Evolutionary conservation across 768 basidiomycete genomes (phyloP), one percentile per base, ranked within the genome.

Genomic region (Kondoa malvinella): DNA sequence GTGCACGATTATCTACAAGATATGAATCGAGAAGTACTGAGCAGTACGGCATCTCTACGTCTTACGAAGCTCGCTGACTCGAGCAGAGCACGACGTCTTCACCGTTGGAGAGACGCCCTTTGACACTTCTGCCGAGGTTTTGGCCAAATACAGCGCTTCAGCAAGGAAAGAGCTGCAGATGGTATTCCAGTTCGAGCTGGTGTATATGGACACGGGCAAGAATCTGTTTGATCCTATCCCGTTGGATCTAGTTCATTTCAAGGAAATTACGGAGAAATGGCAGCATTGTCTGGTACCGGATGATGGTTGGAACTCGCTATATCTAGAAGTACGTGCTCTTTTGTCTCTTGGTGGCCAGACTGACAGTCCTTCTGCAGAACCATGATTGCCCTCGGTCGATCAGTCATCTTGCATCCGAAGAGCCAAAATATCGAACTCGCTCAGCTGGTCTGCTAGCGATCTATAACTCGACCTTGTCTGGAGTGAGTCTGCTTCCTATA

Each of bases 1-100:
- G 83, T 87, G 0, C 85, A 87, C 72, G 83, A 86, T 67, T 88
- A 81, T 72, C 73, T 88, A 59, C 78, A 81, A 71, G 83, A 87
- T 76, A 86, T 89, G 85, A 75, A 84, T 67, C 65, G 71, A 34
- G 80, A 83, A 70, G 84, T 87, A 2, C 78, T 87, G 17, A 70
- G 85, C 84, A 27, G 84, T 86, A 16, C 84, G 85, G 85, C 76
- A 82, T 82, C 0, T 82, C 84, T 0, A 83, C 82, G 73, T 84
- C 84, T 2, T 80, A 83, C 69, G 79, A 80, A 61, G 15, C 64
- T 34, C 14, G 14, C 58, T 25, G 21, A 27, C 56, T 60, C 31
- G 1, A 1, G 25, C 31, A 1, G 57, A 29, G 17, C 21, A 14
- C n/a, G 71, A 73, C 57, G 68, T 69, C 15, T 72, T 74, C 1